Conservation (phyloP, 306 rosid genomes). For the Pyrus betulifolia region DNA sequence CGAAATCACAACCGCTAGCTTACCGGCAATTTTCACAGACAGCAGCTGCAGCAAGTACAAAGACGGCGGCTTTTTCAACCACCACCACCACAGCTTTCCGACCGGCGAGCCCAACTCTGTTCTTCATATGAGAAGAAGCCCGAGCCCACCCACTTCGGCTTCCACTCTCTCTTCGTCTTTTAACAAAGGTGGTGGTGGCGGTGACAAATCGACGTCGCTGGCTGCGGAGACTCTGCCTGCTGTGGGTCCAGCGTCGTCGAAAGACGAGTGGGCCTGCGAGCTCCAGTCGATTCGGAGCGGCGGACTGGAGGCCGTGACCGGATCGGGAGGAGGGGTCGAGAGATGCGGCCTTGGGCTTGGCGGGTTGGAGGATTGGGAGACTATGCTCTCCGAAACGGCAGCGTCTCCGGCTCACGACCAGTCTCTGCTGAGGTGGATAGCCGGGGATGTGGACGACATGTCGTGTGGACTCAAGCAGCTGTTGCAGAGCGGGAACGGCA, state of each 20-base stretch:
- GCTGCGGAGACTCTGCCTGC: conserved; percentile 15
- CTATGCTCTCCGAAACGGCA: conserved; percentile 26
- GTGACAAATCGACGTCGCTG: conserved; percentile 6
- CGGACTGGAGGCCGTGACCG: no score
- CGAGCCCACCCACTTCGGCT: conserved; percentile 44
- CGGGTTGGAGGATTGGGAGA: conserved; percentile 39
- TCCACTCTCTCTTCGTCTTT: conserved; percentile 37
- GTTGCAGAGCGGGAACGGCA: conserved; percentile 15
- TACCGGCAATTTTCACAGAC: conserved; percentile 14
- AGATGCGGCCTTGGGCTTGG: neutral
- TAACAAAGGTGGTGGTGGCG: conserved; percentile 21
- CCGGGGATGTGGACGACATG: conserved; percentile 30
- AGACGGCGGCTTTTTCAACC: conserved; percentile 6
- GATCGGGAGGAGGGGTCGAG: no score
- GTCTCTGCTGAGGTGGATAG: conserved; percentile 36
- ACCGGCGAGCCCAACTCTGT: conserved; percentile 36
- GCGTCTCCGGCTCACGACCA: conserved; percentile 33
- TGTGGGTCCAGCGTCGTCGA: neutral
- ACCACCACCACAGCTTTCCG: neutral
- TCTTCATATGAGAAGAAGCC: conserved; percentile 41
- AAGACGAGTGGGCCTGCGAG: conserved; percentile 25
- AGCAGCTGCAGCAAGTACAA: neutral
- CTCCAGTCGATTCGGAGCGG: no score
- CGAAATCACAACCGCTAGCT: conserved; percentile 13
- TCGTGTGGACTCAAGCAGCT: conserved; percentile 24